Base-by-base conservation (phyloP, 78 protist species). In the Dictyostelium brefeldianum region DNA sequence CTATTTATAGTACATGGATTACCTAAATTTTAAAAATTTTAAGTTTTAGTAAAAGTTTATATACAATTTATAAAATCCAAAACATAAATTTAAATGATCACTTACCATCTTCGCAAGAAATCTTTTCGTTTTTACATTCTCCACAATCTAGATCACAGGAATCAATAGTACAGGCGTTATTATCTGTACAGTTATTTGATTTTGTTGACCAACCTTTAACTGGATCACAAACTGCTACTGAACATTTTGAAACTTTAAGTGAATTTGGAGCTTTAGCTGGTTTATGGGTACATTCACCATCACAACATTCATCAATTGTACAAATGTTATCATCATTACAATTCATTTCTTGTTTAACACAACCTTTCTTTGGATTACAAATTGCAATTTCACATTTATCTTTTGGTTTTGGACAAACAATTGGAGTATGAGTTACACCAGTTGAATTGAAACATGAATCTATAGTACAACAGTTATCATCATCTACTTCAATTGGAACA, bases 401-500 rank as follows among this genome's bases (percentile, higher is more conserved):
- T 22, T 89, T 89, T 17, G 54, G 36, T 36, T 78, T 83, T 22
- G 80, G 85, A 27, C 94, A 89, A 2, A 50, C 3, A 5, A 78
- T 12, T 59, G 83, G 70, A 5, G 31, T 65, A 41, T 64, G 18
- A 4, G 25, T 10, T 43, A 85, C 41, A 22, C 83, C 94, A 10
- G 15, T 31, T 18, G 50, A 22, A 15, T 18, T 17, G 12, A 27
- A 87, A 70, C 87, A 80, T 20, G 22, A 25, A 67, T 80, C 71
- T 27, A 67, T 56, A 9, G 73, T 89, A 67, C 94, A 89, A 25
- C 18, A 20, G 36, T 89, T 78, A 0, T 78, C 82, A 71, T 90
- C 89, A 31, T 90, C 89, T 12, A 89, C 27, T 6, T 29, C 29
- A 31, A 67, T 11, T 54, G 69, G 69, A 0, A 46, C 20, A 36